These are phyloP conservation scores for Cytospora paraplurivora DNA, from an alignment of 2,329 filamentous ascomycete species.

Conservation along the genomic window DNA sequence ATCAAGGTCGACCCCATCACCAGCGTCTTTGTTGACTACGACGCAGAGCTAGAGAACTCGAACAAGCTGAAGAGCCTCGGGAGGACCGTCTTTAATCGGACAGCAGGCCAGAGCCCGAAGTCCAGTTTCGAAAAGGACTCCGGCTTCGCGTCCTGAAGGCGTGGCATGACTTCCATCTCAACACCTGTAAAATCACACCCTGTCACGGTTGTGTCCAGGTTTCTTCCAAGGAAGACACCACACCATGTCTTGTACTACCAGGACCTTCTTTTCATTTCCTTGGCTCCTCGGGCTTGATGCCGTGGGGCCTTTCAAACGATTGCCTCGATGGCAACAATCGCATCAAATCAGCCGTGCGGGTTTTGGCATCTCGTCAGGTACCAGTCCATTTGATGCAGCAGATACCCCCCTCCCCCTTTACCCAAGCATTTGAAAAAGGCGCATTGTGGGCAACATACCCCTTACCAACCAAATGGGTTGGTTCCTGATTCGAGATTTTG, in stretches of 20 bases:
- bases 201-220: neutral
- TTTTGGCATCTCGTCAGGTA: conserved; percentile 14
- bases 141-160: conserved; percentile 5
- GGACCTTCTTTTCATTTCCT: neutral
- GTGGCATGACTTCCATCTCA: neutral
- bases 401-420: conserved; percentile 12
- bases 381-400: conserved; percentile 26
- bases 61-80: conserved; percentile 60
- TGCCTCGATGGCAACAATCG: conserved; percentile 19
- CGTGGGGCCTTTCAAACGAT: neutral
- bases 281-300: conserved; percentile 25
- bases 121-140: conserved; percentile 46
- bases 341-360: conserved; percentile 10
- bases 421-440: conserved; percentile 19
- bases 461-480: neutral
- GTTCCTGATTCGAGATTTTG: conserved; percentile 8
- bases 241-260: conserved; percentile 19
- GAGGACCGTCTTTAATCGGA: conserved; percentile 59
- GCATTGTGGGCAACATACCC: conserved; percentile 14
- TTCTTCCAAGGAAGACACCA: conserved; percentile 12
- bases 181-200: conserved; percentile 8
- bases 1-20: conserved; percentile 68
- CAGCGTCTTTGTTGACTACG: conserved; percentile 57
- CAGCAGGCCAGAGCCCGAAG: conserved; percentile 52
- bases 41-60: conserved; percentile 46